These are phyloP conservation scores for Terana coerulea DNA, from an alignment of 768 basidiomycete genomes.

Conservation along the genomic window DNA sequence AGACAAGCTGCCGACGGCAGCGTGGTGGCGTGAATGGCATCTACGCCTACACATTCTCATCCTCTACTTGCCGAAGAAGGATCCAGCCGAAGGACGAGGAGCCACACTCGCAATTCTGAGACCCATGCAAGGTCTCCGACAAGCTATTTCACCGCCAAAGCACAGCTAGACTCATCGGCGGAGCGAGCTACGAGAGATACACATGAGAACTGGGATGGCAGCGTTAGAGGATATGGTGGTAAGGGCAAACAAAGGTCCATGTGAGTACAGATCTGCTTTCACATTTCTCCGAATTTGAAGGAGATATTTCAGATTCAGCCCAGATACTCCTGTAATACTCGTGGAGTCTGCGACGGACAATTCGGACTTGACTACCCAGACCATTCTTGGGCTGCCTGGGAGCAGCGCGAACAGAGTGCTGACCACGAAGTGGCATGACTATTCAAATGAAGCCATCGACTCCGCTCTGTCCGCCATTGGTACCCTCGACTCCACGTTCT, in stretches of 20 bases:
- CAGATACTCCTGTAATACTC: constrained; percentile 23
- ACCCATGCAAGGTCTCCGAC: constrained; percentile 30
- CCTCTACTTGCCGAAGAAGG: constrained; percentile 62
- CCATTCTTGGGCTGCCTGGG: neutral
- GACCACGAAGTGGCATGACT: constrained; percentile 71
- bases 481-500: constrained; percentile 43
- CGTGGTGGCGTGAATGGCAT: constrained; percentile 18
- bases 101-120: constrained; percentile 32
- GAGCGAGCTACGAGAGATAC: constrained; percentile 26
- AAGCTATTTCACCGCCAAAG: constrained; percentile 62
- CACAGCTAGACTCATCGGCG: constrained; percentile 48
- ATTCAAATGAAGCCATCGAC: constrained; percentile 72
- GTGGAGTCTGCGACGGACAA: constrained; percentile 24
- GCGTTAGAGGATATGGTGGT: constrained; percentile 55
- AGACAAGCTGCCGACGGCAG: neutral
- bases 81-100: constrained; percentile 43
- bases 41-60: constrained; percentile 47
- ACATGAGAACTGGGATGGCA: constrained; percentile 43
- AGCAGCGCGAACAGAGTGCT: constrained; percentile 47
- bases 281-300: neutral
- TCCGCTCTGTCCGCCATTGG: constrained; percentile 51
- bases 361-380: neutral
- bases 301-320: constrained; percentile 5
- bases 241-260: constrained; percentile 22
- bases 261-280: neutral